Evolutionary conservation across 169 alveolate genomes (phyloP), one percentile per base, ranked within the genome.

Genomic region (Plasmodium inui): DNA sequence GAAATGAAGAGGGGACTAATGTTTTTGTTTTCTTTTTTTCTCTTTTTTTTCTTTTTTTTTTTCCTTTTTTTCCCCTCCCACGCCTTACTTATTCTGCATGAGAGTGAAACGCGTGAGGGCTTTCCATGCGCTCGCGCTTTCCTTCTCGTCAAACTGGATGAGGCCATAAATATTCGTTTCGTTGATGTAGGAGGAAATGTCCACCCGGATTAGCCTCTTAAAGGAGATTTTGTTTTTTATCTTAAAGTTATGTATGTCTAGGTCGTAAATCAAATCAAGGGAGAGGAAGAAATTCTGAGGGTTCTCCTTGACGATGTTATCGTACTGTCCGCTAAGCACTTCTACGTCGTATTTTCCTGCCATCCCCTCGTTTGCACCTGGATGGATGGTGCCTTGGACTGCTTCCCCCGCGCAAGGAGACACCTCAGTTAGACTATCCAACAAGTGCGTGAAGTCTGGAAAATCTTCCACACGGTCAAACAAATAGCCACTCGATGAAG

Each of bases 151-250:
- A 17, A 32, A 88, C n/a, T 79, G 80, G 28, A 88, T 88, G 12
- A 88, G 72, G 41, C 82, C 79, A 34, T 88, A 88, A 88, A 88
- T 70, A 32, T 88, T 88, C 30, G 90, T 78, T 22, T 88, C 94
- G 19, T 88, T 88, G 12, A 88, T 73, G 72, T 78, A 73, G 5
- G 94, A 67, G n/a, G 94, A 78, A 1, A 88, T 71, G 79, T 88
- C 90, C 30, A 80, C 72, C 71, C 82, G 79, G 80, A 88, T 70
- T 78, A 88, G 82, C 14, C 82, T 79, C 53, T 88, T 90, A 73
- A 88, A 88, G 19, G n/a, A 61, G 39, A 88, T 79, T 78, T 88
- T 88, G 32, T 88, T 88, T 78, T 46, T 88, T 88, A 88, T 78
- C 32, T 88, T 88, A 61, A 88, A 88, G 72, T 79, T 73, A 28